Percentiles rank a stretch among this genome's conserved stretches.
phyloP scores from a whole-genome alignment of 768 basidiomycete genomes.

The Termitomyces bulborhizus region DNA sequence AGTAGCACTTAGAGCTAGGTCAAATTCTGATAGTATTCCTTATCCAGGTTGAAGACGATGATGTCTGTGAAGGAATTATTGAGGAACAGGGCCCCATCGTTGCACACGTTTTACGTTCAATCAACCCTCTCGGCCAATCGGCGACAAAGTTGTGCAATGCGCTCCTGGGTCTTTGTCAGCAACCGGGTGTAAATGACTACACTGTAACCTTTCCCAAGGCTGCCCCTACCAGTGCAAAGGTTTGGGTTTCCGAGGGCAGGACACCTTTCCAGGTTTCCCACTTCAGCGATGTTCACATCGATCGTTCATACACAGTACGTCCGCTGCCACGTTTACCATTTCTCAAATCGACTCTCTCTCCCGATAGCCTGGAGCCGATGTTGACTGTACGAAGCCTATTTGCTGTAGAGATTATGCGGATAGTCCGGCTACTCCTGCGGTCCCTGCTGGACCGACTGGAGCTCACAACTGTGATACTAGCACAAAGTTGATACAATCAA shows the following conservation, averaged over 20 bases:
- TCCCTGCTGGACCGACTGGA: conserved; percentile 45
- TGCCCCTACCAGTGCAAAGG: conserved; percentile 28
- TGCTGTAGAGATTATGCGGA: conserved; percentile 52
- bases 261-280: conserved; percentile 51
- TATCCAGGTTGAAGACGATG: conserved; percentile 41
- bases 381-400: conserved; percentile 55
- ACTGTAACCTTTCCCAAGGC: conserved; percentile 40
- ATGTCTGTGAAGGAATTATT: conserved; percentile 52
- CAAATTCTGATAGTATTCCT: background rate
- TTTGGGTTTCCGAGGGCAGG: conserved; percentile 29
- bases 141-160: conserved; percentile 51
- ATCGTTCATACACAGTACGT: conserved; percentile 45
- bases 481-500: conserved; percentile 37
- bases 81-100: conserved; percentile 49
- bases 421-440: conserved; percentile 25
- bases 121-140: conserved; percentile 38
- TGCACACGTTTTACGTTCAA: conserved; percentile 47
- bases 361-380: conserved; percentile 42
- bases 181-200: conserved; percentile 37
- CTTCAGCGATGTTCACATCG: conserved; percentile 61
- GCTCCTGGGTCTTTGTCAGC: conserved; percentile 47
- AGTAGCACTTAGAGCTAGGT: background rate
- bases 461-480: conserved; percentile 50
- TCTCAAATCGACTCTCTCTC: background rate
- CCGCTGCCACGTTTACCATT: background rate